Evolutionary conservation across 2,329 filamentous ascomycete species (phyloP).

Genomic region (Aureobasidium leucospermi): DNA sequence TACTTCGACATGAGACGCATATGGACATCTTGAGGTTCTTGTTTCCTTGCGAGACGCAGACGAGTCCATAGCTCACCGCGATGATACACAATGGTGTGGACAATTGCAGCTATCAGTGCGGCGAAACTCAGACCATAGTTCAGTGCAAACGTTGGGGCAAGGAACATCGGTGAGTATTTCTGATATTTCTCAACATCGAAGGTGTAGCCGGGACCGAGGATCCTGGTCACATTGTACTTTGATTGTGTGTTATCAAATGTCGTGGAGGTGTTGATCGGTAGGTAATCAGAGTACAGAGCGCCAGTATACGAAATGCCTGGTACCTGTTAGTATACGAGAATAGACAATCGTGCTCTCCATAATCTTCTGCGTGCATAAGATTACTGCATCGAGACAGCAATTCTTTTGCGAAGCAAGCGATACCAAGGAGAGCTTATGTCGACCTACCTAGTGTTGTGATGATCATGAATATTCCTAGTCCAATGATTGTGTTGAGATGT

Average conservation of each 20-base stretch:
- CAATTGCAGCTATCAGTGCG: slow-evolving; percentile 67
- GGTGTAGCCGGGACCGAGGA: slow-evolving; percentile 68
- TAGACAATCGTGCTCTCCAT: not conserved
- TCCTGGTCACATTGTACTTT: slow-evolving; percentile 72
- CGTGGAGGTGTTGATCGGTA: slow-evolving; percentile 75
- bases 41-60: slow-evolving; percentile 50
- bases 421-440: not conserved
- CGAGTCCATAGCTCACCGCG: slow-evolving; percentile 73
- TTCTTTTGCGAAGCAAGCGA: not conserved
- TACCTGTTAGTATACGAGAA: not conserved
- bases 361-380: too few relatives aligned
- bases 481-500: slow-evolving; percentile 1
- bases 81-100: slow-evolving; percentile 78
- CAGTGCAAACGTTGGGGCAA: slow-evolving; percentile 80
- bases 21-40: slow-evolving; percentile 59
- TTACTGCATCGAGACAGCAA: too few relatives aligned
- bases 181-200: slow-evolving; percentile 72
- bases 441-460: not conserved
- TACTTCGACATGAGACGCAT: slow-evolving; percentile 72
- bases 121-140: slow-evolving; percentile 85
- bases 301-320: slow-evolving; percentile 62
- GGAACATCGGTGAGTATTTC: slow-evolving; percentile 74
- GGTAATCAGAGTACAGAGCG: slow-evolving; percentile 70
- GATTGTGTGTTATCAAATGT: slow-evolving; percentile 80
- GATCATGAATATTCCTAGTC: not conserved